phyloP scores from a whole-genome alignment of 345 rosid genomes.

The Populus nigra region DNA sequence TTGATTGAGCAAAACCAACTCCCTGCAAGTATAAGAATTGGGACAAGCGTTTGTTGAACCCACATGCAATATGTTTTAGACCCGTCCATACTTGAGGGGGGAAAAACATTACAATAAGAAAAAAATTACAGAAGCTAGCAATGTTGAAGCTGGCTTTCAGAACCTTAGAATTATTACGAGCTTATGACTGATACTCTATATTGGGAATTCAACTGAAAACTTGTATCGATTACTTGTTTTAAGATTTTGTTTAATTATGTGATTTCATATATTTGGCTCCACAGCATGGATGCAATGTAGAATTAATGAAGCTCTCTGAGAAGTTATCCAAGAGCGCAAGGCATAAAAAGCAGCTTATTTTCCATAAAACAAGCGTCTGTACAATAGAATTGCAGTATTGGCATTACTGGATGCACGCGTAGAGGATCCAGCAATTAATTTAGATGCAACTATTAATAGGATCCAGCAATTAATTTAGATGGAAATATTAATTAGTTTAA shows the following conservation, averaged over 20 bases:
- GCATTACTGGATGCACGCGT: too few species aligned
- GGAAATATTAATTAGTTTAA: not conserved
- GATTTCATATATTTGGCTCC: not conserved
- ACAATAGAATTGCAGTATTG: too few species aligned
- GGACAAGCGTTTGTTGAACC: not conserved
- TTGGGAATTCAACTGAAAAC: not conserved
- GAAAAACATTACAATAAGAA: too few species aligned
- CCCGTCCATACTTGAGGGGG: too few species aligned
- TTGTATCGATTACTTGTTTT: not conserved
- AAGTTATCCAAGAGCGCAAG: not conserved
- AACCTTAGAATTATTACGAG: too few species aligned
- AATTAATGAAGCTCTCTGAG: not conserved
- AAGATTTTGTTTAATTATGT: not conserved
- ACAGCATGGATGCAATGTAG: not conserved
- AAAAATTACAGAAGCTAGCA: too few species aligned
- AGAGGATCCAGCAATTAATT: not conserved
- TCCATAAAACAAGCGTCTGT: not conserved
- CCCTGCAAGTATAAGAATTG: constrained; percentile 24
- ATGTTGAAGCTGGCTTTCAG: too few species aligned
- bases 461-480: not conserved
- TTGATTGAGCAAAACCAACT: constrained; percentile 23
- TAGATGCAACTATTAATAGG: not conserved
- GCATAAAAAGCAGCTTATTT: too few species aligned
- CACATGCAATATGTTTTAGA: not conserved
- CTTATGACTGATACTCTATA: too few species aligned